Conservation (phyloP, 2,329 filamentous ascomycete species). For the Fusarium annulatum region DNA sequence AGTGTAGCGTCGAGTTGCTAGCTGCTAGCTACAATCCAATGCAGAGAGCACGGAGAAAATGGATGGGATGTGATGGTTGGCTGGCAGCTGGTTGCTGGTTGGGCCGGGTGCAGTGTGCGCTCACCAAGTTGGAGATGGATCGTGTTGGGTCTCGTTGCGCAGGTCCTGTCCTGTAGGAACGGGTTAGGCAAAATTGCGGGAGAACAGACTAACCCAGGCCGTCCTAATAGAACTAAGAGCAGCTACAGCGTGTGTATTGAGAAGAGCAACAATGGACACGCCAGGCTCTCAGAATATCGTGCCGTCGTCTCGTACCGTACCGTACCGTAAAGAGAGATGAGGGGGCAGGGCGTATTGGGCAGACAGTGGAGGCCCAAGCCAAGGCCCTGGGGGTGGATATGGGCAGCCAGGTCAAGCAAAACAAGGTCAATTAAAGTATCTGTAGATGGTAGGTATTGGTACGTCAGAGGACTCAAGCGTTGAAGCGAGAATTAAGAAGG, state of each 20-base stretch:
- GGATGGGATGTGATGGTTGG: conserved; percentile 22
- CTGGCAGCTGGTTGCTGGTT: conserved; percentile 32
- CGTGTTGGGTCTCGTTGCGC: conserved; percentile 32
- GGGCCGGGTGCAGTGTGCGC: conserved; percentile 39
- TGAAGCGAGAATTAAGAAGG: conserved; percentile 1
- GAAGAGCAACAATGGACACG: conserved; percentile 18
- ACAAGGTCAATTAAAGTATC: not conserved
- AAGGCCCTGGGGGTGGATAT: conserved; percentile 39
- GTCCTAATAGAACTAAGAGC: conserved; percentile 15
- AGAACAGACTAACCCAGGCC: conserved; percentile 21
- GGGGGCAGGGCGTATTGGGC: conserved; percentile 42
- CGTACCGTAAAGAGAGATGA: conserved; percentile 17
- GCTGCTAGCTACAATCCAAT: conserved; percentile 31
- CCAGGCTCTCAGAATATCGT: conserved; percentile 10
- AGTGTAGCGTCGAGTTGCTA: conserved; percentile 27
- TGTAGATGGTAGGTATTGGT: not conserved
- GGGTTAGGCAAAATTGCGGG: not conserved
- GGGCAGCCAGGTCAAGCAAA: not conserved
- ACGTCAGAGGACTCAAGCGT: conserved; percentile 17
- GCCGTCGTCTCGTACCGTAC: conserved; percentile 1
- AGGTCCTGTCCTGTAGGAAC: conserved; percentile 12
- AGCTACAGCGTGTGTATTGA: not conserved
- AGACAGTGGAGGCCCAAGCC: conserved; percentile 45
- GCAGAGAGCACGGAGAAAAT: conserved; percentile 16
- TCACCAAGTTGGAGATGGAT: conserved; percentile 42